Evolutionary conservation across 805 yeast species (phyloP).

Genomic region (Dipodascopsis uninucleata): DNA sequence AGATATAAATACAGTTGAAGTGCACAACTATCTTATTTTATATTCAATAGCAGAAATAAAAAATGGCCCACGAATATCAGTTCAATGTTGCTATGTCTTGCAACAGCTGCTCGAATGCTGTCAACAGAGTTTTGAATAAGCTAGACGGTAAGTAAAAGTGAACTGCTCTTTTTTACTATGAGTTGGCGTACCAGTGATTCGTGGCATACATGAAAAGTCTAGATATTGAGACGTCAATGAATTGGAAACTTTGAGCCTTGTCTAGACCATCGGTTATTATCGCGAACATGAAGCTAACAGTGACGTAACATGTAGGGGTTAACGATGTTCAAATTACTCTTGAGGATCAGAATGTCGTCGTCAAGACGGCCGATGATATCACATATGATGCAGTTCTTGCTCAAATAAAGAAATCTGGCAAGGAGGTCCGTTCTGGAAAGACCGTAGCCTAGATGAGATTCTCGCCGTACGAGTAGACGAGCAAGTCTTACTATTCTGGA

Average conservation of each 20-base stretch:
- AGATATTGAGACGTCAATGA: neutral
- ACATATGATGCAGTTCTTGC: constrained; percentile 75
- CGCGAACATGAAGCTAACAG: constrained; percentile 1
- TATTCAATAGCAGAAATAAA: too few species aligned
- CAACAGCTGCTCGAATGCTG: constrained; percentile 81
- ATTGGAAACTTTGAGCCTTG: too few species aligned
- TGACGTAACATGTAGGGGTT: constrained; percentile 70
- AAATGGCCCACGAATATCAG: constrained; percentile 62
- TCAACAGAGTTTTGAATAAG: constrained; percentile 55
- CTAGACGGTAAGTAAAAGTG: constrained; percentile 17
- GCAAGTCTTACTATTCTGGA: too few species aligned
- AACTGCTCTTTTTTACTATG: neutral
- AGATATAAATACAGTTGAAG: too few species aligned
- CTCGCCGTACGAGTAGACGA: too few species aligned
- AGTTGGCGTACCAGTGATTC: neutral
- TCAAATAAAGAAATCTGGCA: constrained; percentile 87
- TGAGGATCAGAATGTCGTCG: constrained; percentile 78
- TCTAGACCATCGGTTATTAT: too few species aligned
- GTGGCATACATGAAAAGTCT: neutral
- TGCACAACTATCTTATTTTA: too few species aligned
- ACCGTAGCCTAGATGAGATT: constrained; percentile 43
- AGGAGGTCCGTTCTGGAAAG: constrained; percentile 67
- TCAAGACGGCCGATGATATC: constrained; percentile 51
- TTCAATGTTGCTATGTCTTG: constrained; percentile 84
- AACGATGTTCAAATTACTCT: constrained; percentile 68